These are phyloP conservation scores for Babesia divergens DNA, from an alignment of 169 alveolate genomes.

Conservation along the genomic window DNA sequence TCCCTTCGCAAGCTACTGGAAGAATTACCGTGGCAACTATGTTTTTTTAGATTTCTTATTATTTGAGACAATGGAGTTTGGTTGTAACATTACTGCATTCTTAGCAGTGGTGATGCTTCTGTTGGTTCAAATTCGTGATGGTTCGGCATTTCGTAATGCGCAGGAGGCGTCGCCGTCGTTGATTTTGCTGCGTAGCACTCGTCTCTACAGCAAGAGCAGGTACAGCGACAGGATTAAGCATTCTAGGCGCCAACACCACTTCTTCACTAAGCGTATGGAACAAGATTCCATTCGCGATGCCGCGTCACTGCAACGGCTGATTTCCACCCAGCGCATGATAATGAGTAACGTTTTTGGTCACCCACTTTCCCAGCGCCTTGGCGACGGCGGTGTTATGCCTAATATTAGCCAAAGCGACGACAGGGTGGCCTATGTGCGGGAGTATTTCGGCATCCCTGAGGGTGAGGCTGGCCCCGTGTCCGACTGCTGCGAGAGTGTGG, in stretches of 20 bases:
- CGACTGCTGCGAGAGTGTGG: conserved; percentile 2
- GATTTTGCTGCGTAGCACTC: not conserved
- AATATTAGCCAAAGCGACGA: not conserved
- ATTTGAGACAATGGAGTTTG: too few relatives aligned
- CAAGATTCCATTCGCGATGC: not conserved
- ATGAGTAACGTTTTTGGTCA: conserved; percentile 22
- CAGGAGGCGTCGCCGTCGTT: not conserved
- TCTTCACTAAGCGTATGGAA: conserved; percentile 12
- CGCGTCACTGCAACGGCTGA: not conserved
- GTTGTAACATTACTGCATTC: too few relatives aligned
- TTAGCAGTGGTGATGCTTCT: too few relatives aligned
- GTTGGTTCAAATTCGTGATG: too few relatives aligned
- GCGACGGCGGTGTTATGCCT: conserved; percentile 63
- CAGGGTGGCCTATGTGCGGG: conserved; percentile 2
- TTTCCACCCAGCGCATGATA: not conserved
- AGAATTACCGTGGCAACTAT: too few relatives aligned
- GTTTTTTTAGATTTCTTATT: too few relatives aligned
- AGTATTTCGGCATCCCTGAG: conserved; percentile 2
- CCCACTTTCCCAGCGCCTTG: conserved; percentile 47
- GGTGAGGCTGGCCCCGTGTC: not conserved
- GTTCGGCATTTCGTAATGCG: not conserved
- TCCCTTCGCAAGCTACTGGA: too few relatives aligned
- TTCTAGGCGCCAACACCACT: conserved; percentile 16
- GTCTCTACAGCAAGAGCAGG: conserved; percentile 33
- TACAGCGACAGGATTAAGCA: conserved; percentile 22